A percentile compares a stretch with the other conserved stretches of the same genome.
These are phyloP conservation scores for Kwoniella shivajii DNA, from an alignment of 1,284 basidiomycete species.

Conservation along the genomic window DNA sequence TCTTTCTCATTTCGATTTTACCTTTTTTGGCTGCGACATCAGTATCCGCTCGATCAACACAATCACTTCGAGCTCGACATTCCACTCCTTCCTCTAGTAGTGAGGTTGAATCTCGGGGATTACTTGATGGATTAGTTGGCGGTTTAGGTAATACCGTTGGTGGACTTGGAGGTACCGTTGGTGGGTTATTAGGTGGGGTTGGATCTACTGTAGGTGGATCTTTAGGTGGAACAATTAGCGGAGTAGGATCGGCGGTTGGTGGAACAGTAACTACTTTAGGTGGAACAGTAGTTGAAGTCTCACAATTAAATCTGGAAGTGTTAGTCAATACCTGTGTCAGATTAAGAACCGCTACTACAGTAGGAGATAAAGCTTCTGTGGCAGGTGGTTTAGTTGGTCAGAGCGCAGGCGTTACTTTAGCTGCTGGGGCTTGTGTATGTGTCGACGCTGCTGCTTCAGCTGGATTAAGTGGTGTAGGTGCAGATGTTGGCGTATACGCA, in stretches of 20 bases:
- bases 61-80: not conserved
- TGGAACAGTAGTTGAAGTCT: slow-evolving; percentile 9
- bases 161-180: slow-evolving; percentile 2
- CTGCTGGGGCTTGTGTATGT: slow-evolving; percentile 22
- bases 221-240: slow-evolving; percentile 3
- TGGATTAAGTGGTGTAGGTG: slow-evolving; percentile 1
- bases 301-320: slow-evolving; percentile 9
- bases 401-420: slow-evolving; percentile 5
- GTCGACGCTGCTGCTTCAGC: slow-evolving; percentile 15
- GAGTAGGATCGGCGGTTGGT: slow-evolving; percentile 1
- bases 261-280: slow-evolving; percentile 10
- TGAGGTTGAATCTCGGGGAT: not conserved
- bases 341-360: slow-evolving; percentile 4
- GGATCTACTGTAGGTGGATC: slow-evolving; percentile 9
- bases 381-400: not conserved
- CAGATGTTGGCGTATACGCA: slow-evolving; percentile 11
- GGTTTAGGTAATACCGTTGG: slow-evolving; percentile 11
- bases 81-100: not conserved
- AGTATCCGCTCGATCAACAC: slow-evolving; percentile 2
- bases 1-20: slow-evolving; percentile 8
- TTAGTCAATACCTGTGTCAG: slow-evolving; percentile 11
- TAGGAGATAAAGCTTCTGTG: not conserved
- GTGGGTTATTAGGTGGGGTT: slow-evolving; percentile 7
- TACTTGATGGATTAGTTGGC: slow-evolving; percentile 9
- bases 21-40: slow-evolving; percentile 6